phyloP scores from a whole-genome alignment of 1,284 basidiomycete genomes.

The Leccinum subatratum region DNA sequence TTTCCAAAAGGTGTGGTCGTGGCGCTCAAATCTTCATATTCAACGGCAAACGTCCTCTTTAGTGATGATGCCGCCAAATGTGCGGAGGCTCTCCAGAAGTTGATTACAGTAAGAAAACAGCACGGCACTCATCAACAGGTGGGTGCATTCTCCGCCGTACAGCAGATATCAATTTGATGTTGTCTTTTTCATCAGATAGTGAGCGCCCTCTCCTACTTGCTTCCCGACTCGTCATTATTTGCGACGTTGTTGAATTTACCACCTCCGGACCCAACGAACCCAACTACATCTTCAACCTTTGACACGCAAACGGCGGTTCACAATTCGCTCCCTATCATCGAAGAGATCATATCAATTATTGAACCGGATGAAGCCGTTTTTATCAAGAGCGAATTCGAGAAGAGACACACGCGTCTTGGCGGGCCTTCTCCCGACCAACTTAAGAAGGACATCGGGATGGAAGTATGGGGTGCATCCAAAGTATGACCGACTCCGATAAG shows the following conservation, averaged over 20 bases:
- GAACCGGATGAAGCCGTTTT: slow-evolving; percentile 53
- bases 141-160: slow-evolving; percentile 9
- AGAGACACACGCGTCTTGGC: slow-evolving; percentile 69
- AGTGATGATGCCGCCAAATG: slow-evolving; percentile 78
- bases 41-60: slow-evolving; percentile 1
- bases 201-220: slow-evolving; percentile 61
- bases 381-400: slow-evolving; percentile 66
- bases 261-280: slow-evolving; percentile 71
- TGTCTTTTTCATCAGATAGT: slow-evolving; percentile 54
- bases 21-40: not conserved
- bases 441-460: slow-evolving; percentile 60
- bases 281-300: slow-evolving; percentile 56
- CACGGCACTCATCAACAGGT: slow-evolving; percentile 63
- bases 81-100: slow-evolving; percentile 73
- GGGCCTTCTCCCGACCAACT: slow-evolving; percentile 67
- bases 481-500: slow-evolving; percentile 34
- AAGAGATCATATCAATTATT: slow-evolving; percentile 61
- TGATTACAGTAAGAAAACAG: slow-evolving; percentile 61
- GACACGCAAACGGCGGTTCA: slow-evolving; percentile 63
- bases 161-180: slow-evolving; percentile 1
- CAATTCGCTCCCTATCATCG: slow-evolving; percentile 59
- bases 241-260: slow-evolving; percentile 63
- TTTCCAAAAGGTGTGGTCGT: slow-evolving; percentile 51
- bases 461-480: slow-evolving; percentile 57
- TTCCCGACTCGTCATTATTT: slow-evolving; percentile 74